Evolutionary conservation across 805 yeast species (phyloP), one percentile per base, ranked within the genome.

Genomic region (Candida tallmaniae): DNA sequence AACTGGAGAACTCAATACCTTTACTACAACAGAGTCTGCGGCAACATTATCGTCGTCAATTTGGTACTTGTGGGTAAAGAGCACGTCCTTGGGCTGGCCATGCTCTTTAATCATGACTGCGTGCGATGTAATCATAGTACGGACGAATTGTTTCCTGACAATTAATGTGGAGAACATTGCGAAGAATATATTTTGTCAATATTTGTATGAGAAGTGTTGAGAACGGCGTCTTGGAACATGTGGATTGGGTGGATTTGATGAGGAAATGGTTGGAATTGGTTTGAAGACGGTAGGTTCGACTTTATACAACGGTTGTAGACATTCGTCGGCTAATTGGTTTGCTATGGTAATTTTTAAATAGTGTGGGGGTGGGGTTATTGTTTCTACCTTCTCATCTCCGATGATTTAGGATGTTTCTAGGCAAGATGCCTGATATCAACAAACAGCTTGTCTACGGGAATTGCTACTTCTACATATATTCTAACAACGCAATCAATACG

Each of bases 51-150:
- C 52, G 31, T 69, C 73, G 33, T 70, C 73, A 32, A 80, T 62
- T 23, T 69, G 60, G 48, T 73, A 75, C 3, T 67, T 52, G 46
- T 76, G 81, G 12, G 78, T 65, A 32, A 62, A 61, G 35, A 80
- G 60, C 3, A 70, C 77, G 23, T 76, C 77, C 15, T 56, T 44
- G 1, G 86, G 86, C 26, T 73, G 79, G 13, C 95, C 95, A 50
- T 84, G 80, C 11, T 67, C 58, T 5, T 79, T 60, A 53, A 80
- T 85, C 15, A 82, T 72, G 24, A 83, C 76, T 6, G 93, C 83
- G 46, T 74, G 75, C 0, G 87, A 73, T 13, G 79, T 65, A 34
- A 67, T 56, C 71, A 66, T 65, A 25, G 54, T 51, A 40, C 59
- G 27, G 2, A 30, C 16, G 23, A 20, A 20, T 20, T 20, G 23